These are phyloP conservation scores for Trichoderma brevicompactum DNA, from an alignment of 2,329 filamentous ascomycete species.

Conservation along the genomic window DNA sequence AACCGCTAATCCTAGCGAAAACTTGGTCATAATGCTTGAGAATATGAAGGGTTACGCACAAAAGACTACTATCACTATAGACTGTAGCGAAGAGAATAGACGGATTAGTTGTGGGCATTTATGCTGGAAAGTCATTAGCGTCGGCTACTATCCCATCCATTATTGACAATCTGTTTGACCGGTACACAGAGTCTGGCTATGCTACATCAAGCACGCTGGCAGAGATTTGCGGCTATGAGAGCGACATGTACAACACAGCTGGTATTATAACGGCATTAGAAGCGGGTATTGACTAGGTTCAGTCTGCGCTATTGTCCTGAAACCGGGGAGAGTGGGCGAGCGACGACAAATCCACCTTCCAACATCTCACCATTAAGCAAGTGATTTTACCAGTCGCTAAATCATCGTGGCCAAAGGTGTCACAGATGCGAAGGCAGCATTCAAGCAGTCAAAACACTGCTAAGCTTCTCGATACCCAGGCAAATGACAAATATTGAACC, in stretches of 20 bases:
- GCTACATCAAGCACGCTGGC: not conserved
- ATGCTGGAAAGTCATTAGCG: conserved; percentile 2
- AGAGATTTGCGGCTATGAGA: conserved; percentile 3
- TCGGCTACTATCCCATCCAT: conserved; percentile 9
- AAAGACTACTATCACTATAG: not conserved
- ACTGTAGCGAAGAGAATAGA: not conserved
- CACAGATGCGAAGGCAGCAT: too few species aligned
- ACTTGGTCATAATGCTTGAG: not conserved
- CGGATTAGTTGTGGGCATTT: conserved; percentile 7
- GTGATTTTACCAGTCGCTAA: not conserved
- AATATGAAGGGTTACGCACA: not conserved
- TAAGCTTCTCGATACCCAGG: not conserved
- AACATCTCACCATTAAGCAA: not conserved
- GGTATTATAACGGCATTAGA: conserved; percentile 8
- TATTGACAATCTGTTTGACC: conserved; percentile 5
- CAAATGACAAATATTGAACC: not conserved
- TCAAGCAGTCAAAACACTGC: too few species aligned
- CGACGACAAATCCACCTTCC: not conserved
- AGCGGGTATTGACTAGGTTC: not conserved
- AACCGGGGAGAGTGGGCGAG: conserved; percentile 1
- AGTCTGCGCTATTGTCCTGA: conserved; percentile 22
- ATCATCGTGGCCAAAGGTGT: too few species aligned
- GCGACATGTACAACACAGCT: conserved; percentile 15
- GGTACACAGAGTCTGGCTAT: not conserved
- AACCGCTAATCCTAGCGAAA: not conserved